phyloP scores from a whole-genome alignment of 257 asterid species.

The Dorcoceras hygrometricum region DNA sequence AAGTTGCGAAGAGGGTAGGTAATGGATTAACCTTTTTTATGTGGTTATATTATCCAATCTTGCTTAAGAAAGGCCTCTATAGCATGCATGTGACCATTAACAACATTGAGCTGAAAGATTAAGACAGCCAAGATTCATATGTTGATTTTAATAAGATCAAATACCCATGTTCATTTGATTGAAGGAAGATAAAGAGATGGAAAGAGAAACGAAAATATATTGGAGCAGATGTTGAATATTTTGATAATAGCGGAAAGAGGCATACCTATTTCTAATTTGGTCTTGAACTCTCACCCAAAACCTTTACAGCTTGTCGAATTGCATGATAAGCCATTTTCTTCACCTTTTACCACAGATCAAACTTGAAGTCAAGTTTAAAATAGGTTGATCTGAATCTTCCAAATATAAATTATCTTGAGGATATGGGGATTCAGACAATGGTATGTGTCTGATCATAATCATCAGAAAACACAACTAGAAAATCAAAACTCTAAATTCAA shows the following conservation, averaged over 20 bases:
- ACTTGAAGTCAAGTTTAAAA: background rate
- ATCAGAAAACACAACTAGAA: background rate
- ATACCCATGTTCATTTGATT: background rate
- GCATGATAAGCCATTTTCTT: constrained; percentile 71
- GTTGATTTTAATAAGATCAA: background rate
- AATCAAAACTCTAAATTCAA: background rate
- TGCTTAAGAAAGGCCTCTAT: background rate
- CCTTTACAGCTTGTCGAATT: constrained; percentile 34
- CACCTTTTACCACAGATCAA: constrained; percentile 42
- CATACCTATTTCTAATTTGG: constrained; percentile 29
- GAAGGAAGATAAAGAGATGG: background rate
- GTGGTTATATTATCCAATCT: background rate
- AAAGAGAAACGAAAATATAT: background rate
- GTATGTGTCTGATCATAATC: constrained; percentile 3
- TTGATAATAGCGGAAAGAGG: background rate
- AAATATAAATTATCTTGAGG: background rate
- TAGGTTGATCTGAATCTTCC: background rate
- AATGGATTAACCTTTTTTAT: no score
- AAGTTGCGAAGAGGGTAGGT: background rate
- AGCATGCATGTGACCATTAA: no score
- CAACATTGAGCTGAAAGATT: background rate
- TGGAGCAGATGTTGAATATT: constrained; percentile 13
- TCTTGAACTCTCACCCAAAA: constrained; percentile 28
- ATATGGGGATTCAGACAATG: background rate
- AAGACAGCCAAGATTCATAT: background rate